Percentiles rank a stretch among this genome's conserved stretches.
Evolutionary conservation across 148 eudicot genomes (phyloP).

Genomic region (Fagopyrum esculentum): DNA sequence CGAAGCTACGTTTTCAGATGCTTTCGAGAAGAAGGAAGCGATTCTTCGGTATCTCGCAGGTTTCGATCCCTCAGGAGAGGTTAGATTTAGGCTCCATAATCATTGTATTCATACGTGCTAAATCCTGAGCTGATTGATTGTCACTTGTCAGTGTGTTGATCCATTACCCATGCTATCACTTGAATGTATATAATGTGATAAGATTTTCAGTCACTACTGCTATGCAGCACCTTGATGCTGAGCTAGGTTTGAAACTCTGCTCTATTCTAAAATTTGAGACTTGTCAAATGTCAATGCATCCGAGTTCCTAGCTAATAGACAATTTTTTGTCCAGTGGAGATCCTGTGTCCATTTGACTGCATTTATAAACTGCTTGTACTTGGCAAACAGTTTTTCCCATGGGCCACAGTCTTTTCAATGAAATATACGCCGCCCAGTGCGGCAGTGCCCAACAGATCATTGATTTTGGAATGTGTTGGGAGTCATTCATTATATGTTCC

Average conservation of each 20-base stretch:
- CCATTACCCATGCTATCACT: background rate
- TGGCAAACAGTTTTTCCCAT: too few relatives aligned
- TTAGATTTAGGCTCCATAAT: slow-evolving; percentile 19
- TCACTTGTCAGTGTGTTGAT: background rate
- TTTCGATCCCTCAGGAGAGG: slow-evolving; percentile 75
- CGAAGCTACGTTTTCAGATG: slow-evolving; percentile 68
- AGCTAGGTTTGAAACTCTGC: background rate
- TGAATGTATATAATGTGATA: too few relatives aligned
- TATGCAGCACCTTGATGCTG: background rate
- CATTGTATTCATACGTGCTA: background rate
- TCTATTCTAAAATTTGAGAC: background rate
- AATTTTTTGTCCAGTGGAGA: background rate
- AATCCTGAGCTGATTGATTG: slow-evolving; percentile 1
- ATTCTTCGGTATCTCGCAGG: slow-evolving; percentile 61
- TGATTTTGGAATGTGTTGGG: background rate
- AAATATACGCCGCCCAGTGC: too few relatives aligned
- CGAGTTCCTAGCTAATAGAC: background rate
- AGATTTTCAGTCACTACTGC: background rate
- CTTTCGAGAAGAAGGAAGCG: slow-evolving; percentile 71
- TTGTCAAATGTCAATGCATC: background rate
- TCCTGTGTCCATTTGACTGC: background rate
- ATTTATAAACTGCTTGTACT: too few relatives aligned
- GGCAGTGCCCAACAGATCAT: too few relatives aligned
- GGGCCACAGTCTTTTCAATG: too few relatives aligned
- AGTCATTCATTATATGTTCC: background rate